A percentile compares a stretch with the other conserved stretches of the same genome.
Evolutionary conservation across 106 monocot genomes (phyloP).

Genomic region (Triglochin maritima): DNA sequence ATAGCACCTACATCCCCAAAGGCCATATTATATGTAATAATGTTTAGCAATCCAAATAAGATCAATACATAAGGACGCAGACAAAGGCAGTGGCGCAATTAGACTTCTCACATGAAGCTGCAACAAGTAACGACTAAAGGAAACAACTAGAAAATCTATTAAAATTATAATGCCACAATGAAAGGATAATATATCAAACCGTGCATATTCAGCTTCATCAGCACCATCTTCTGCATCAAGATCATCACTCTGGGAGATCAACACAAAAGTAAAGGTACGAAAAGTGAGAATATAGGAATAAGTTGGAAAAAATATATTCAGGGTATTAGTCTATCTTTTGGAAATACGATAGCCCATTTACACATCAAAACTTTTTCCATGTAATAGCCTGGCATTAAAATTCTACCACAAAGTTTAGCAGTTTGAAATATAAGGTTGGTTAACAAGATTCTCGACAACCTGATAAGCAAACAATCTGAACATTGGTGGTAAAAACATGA

Average conservation of each 20-base stretch:
- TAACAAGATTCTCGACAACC: neutral
- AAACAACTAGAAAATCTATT: neutral
- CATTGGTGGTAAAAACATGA: neutral
- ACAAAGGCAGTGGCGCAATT: neutral
- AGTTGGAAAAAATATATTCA: neutral
- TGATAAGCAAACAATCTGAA: no score
- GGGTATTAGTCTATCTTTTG: neutral
- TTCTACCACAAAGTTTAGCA: neutral
- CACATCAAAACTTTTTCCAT: no score
- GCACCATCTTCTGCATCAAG: conserved; percentile 1
- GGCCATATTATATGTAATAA: neutral
- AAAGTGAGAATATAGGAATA: neutral
- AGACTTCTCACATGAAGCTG: neutral
- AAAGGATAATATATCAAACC: neutral
- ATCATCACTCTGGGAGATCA: neutral
- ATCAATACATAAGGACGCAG: neutral
- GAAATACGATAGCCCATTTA: neutral
- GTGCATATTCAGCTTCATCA: conserved; percentile 2
- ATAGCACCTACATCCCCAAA: no score
- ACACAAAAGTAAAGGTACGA: neutral
- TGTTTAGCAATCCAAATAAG: neutral
- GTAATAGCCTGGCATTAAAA: no score
- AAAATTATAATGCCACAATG: neutral
- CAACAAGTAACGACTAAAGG: neutral
- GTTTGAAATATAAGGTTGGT: neutral